Evolutionary conservation across 129 eudicot genomes (phyloP).

Genomic region (Calendula officinalis): DNA sequence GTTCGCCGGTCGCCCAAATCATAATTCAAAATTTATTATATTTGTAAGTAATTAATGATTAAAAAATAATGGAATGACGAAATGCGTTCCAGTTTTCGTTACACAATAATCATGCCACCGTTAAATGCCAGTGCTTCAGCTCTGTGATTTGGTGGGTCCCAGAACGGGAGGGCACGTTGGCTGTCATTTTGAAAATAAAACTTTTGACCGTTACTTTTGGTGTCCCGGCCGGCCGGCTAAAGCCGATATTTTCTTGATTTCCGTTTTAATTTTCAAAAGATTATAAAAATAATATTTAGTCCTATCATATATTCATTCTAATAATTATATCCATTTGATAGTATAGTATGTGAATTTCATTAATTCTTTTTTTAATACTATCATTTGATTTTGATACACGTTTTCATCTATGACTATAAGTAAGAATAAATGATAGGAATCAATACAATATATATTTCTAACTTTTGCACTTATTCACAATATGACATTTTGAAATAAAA

Average conservation of each 20-base stretch:
- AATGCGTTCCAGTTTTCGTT: conserved; percentile 18
- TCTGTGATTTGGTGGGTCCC: conserved; percentile 30
- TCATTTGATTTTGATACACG: too few species aligned
- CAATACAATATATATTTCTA: too few species aligned
- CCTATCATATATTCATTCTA: too few species aligned
- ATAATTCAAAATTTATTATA: conserved; percentile 16
- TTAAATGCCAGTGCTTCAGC: neutral
- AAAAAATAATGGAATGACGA: neutral
- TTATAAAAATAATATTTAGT: too few species aligned
- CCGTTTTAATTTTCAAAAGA: neutral
- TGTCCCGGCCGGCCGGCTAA: conserved; percentile 20
- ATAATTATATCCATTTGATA: too few species aligned
- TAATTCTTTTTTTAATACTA: too few species aligned
- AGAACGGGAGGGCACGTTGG: neutral
- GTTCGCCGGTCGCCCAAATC: conserved; percentile 30
- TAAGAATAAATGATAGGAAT: too few species aligned
- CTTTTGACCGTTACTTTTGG: conserved; percentile 31
- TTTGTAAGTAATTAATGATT: neutral
- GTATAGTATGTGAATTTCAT: too few species aligned
- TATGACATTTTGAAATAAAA: too few species aligned
- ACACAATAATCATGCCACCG: conserved; percentile 8
- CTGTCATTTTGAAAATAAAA: conserved; percentile 9
- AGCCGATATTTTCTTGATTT: neutral
- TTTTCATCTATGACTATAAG: too few species aligned
- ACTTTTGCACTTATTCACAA: too few species aligned